Evolutionary conservation across 2,329 filamentous ascomycete genomes (phyloP).

Genomic region (Phyllachora maydis): DNA sequence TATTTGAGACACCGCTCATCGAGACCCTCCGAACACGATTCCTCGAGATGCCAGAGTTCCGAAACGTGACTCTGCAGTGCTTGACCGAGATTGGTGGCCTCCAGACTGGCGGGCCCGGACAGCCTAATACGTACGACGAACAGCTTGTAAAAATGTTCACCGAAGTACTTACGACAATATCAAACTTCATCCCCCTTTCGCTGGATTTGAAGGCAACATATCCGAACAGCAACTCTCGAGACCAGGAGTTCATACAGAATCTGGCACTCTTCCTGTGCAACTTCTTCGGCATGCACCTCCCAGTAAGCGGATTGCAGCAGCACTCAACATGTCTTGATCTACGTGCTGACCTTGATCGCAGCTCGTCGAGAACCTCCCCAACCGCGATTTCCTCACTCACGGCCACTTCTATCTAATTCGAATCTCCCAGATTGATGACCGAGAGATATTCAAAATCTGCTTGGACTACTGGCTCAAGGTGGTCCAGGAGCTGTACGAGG

Average conservation of each 20-base stretch:
- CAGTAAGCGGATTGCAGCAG: conserved; percentile 22
- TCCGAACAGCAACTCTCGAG: conserved; percentile 70
- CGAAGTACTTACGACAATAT: conserved; percentile 79
- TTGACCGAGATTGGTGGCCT: conserved; percentile 92
- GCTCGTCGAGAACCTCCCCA: conserved; percentile 90
- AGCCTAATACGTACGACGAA: conserved; percentile 79
- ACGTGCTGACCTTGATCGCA: conserved; percentile 13
- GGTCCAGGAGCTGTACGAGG: conserved; percentile 93
- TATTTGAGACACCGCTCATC: conserved; percentile 94
- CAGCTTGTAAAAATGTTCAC: conserved; percentile 98
- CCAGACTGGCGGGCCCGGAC: conserved; percentile 56
- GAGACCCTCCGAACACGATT: conserved; percentile 86
- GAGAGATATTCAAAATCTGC: conserved; percentile 98
- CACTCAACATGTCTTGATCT: conserved; percentile 6
- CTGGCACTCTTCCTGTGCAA: conserved; percentile 89
- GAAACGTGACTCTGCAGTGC: conserved; percentile 91
- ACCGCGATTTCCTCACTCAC: conserved; percentile 84
- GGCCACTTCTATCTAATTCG: conserved; percentile 96
- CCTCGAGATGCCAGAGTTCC: conserved; percentile 81
- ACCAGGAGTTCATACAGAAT: conserved; percentile 97
- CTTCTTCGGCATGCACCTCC: conserved; percentile 87
- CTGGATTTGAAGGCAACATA: conserved; percentile 87
- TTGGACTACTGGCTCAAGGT: conserved; percentile 98
- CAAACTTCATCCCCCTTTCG: conserved; percentile 77
- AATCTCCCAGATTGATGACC: conserved; percentile 95